Evolutionary conservation across 2,329 filamentous ascomycete genomes (phyloP).

Genomic region (Fusarium multiceps): DNA sequence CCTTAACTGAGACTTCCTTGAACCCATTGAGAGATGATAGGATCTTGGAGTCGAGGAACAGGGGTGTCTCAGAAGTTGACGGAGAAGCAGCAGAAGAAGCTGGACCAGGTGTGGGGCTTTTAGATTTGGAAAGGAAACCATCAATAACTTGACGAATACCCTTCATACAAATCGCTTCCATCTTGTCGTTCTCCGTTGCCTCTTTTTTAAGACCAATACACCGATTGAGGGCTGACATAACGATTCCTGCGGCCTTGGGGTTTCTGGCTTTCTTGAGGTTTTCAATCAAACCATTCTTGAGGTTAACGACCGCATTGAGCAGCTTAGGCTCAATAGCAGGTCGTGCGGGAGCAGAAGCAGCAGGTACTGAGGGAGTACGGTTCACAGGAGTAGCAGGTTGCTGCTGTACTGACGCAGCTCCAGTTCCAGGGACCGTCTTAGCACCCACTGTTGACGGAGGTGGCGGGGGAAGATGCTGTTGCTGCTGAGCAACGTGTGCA

Average conservation of each 20-base stretch:
- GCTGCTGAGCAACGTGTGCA: constrained; percentile 25
- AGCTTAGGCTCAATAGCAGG: constrained; percentile 59
- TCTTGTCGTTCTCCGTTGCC: constrained; percentile 57
- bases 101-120: constrained; percentile 50
- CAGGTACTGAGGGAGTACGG: constrained; percentile 45
- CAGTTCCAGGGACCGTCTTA: constrained; percentile 38
- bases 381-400: constrained; percentile 34
- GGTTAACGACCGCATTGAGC: constrained; percentile 55
- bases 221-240: constrained; percentile 65
- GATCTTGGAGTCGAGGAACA: constrained; percentile 55
- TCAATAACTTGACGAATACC: constrained; percentile 57
- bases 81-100: constrained; percentile 43
- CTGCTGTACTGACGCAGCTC: constrained; percentile 27
- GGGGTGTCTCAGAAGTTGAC: constrained; percentile 39
- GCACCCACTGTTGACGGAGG: constrained; percentile 28
- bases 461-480: constrained; percentile 16
- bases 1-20: constrained; percentile 59
- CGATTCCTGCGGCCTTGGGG: constrained; percentile 59
- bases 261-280: constrained; percentile 58
- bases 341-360: constrained; percentile 44
- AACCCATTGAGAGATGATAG: constrained; percentile 57
- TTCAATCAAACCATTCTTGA: constrained; percentile 60
- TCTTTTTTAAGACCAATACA: constrained; percentile 60
- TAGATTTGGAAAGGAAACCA: constrained; percentile 54
- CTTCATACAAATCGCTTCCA: constrained; percentile 61